Base-by-base conservation (phyloP, 2,329 filamentous ascomycete species). In the Stagonosporopsis cucurbitacearum region DNA sequence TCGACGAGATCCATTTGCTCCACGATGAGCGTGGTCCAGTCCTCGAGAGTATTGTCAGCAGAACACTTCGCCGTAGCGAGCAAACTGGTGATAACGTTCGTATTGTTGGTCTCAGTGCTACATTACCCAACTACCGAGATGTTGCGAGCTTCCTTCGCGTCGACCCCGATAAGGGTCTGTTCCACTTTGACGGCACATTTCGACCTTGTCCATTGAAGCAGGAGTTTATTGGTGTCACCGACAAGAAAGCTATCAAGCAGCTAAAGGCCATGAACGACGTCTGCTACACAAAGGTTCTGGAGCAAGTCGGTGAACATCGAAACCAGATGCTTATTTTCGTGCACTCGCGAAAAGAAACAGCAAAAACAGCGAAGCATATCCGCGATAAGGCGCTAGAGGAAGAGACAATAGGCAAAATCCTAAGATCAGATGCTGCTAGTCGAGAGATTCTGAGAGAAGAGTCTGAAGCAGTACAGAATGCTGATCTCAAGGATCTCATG, bases 271-370 rank as follows among this genome's bases (percentile, higher is more conserved):
- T 99, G 95, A 99, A 99, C 71, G 95, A 99, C 67, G 93, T 99
- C 50, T 97, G 92, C 54, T 99, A 99, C 76, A 96, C 88, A 62
- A 99, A 99, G 77, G 93, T 97, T 25, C 85, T 99, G 50, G 95
- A 99, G 76, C 94, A 98, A 72, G 94, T 97, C 26, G 95, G 95
- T 6, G 88, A 89, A 56, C 89, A 96, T 70, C 87, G 91, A 61
- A 96, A 99, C 68, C 95, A 99, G 76, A 97, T 99, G 93, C 86
- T 99, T 35, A 96, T 99, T 57, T 99, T 99, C 71, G 95, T 99
- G 6, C 96, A 99, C 74, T 99, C 96, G 32, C 86, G 95, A 68
- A 99, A 99, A 72, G 96, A 99, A 76, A 99, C 96, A 0, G 92
- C 93, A 8, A 99, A 99, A 79, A 99, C 96, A 3, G 95, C 94